Evolutionary conservation across 306 rosid genomes (phyloP).

Genomic region (Arachis stenosperma): DNA sequence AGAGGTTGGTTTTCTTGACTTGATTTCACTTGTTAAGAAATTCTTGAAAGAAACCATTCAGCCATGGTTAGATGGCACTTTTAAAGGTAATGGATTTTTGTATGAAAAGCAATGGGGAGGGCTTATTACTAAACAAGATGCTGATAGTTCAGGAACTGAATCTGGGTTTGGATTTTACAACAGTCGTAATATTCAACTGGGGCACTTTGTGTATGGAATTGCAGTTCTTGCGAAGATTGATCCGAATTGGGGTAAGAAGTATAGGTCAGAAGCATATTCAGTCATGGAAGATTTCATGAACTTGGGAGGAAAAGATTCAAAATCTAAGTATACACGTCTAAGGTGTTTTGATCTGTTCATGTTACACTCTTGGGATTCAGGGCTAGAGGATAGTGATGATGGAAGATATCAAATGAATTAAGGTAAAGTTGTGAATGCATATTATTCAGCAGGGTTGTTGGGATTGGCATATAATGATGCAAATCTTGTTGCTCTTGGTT

Average conservation of each 20-base stretch:
- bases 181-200: conserved; percentile 65
- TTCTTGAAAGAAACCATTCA: conserved; percentile 65
- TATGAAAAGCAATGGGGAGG: conserved; percentile 81
- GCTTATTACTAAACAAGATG: conserved; percentile 58
- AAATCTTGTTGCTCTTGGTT: conserved; percentile 57
- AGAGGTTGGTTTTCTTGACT: conserved; percentile 57
- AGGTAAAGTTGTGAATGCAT: conserved; percentile 73
- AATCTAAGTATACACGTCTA: conserved; percentile 47
- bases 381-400: conserved; percentile 58
- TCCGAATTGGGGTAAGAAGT: conserved; percentile 66
- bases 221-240: conserved; percentile 70
- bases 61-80: conserved; percentile 77
- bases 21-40: conserved; percentile 53
- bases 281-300: conserved; percentile 61
- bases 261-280: conserved; percentile 60
- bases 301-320: conserved; percentile 42
- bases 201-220: conserved; percentile 68
- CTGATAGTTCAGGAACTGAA: conserved; percentile 55
- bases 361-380: conserved; percentile 76
- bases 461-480: conserved; percentile 70
- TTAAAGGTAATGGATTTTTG: conserved; percentile 62
- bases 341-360: conserved; percentile 70
- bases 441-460: conserved; percentile 68
- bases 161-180: conserved; percentile 70
- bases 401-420: conserved; percentile 72